Base-by-base conservation (phyloP, 2,329 filamentous ascomycete genomes). In the Zelopaecilomyces penicillatus region DNA sequence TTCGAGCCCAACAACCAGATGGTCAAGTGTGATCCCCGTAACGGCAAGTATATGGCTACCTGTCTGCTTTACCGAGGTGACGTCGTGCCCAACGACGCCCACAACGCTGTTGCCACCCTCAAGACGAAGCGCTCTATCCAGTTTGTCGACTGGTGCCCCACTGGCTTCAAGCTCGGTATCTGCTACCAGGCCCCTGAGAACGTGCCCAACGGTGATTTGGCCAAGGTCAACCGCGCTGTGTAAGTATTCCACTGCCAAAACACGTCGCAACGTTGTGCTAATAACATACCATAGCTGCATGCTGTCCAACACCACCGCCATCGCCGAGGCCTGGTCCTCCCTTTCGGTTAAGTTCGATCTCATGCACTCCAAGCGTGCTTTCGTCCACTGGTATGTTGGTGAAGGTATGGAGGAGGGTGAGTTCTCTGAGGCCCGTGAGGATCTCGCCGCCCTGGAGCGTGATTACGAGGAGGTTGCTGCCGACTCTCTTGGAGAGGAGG, bases 391-490 rank as follows among this genome's bases (percentile, higher is more conserved):
- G 93, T 98, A 97, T 63, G 93, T 98, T 65, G 93, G 93, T 75
- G 93, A 97, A 79, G 93, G 93, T 82, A 98, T 98, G 93, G 93
- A 98, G 80, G 93, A 98, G 72, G 93, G 93, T 71, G 93, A 98
- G 74, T 98, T 98, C 82, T 95, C 88, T 46, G 93, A 98, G 78
- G 93, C 93, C 54, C 90, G 93, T 69, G 93, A 98, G 76, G 93
- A 98, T 74, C 76, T 98, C 68, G 93, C 93, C 67, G 93, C 93
- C 58, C 80, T 98, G 52, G 93, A 98, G 82, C 85, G 90, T 58
- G 91, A 98, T 68, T 98, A 98, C 74, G 91, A 96, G 75, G 93
- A 98, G 75, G 93, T 97, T 64, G 91, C 89, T 54, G 87, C 88
- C 61, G 91, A 97, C 72, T 95, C 89, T 52, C 72, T 95, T 60